A percentile compares a stretch with the other conserved stretches of the same genome.
phyloP scores from a whole-genome alignment of 495 filamentous ascomycete species.

The Thozetella sp. region DNA sequence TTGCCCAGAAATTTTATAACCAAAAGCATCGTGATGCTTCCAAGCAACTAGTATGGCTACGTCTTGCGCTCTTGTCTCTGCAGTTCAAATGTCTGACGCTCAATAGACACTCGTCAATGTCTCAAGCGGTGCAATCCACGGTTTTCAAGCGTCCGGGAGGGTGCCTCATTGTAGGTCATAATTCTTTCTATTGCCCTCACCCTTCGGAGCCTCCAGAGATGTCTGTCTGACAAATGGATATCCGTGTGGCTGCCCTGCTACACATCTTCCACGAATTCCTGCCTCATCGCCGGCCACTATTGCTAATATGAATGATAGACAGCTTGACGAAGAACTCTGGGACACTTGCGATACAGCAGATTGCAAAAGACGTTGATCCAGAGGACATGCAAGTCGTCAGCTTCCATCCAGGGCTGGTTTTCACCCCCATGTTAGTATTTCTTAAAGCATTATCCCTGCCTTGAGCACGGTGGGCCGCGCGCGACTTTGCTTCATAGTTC shows the following conservation, averaged over 20 bases:
- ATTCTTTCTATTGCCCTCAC: background rate
- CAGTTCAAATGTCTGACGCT: background rate
- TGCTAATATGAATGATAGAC: slow-evolving; percentile 3
- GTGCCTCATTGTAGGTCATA: background rate
- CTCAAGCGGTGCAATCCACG: background rate
- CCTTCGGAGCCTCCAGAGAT: too few relatives aligned
- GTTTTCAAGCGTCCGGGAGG: background rate
- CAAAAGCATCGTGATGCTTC: slow-evolving; percentile 10
- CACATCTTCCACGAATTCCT: too few relatives aligned
- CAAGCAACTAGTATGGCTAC: background rate
- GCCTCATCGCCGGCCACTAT: background rate
- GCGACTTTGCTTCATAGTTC: too few relatives aligned
- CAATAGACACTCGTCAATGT: background rate
- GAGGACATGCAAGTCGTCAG: slow-evolving; percentile 19
- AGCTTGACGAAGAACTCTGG: slow-evolving; percentile 12
- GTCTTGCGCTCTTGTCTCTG: background rate
- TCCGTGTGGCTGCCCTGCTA: too few relatives aligned
- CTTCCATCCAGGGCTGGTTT: slow-evolving; percentile 24
- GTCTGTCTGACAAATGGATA: too few relatives aligned
- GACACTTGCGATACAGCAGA: slow-evolving; percentile 10
- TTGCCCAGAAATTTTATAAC: slow-evolving; percentile 26
- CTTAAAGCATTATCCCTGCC: background rate
- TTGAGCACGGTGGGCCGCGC: too few relatives aligned
- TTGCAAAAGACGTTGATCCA: slow-evolving; percentile 4
- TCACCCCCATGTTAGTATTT: slow-evolving; percentile 1